Base-by-base conservation (phyloP, 768 basidiomycete genomes). In the Dioszegia crocea region DNA sequence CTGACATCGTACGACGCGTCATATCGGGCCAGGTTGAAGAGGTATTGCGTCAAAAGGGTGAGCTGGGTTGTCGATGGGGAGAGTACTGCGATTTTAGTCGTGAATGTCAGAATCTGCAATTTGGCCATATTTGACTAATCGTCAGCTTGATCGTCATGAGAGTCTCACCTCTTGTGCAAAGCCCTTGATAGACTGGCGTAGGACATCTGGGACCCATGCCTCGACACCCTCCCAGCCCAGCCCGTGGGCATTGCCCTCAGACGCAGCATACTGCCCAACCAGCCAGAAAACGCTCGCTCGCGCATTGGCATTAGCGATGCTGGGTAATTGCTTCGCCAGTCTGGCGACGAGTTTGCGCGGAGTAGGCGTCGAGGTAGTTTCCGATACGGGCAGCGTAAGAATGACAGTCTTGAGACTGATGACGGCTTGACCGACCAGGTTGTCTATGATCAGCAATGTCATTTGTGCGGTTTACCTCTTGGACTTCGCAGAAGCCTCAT, bases 271-370 rank as follows among this genome's bases (percentile, higher is more conserved):
- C 74, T 96, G 91, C 0, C 94, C 93, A 0, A 91, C 91, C 0
- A 97, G 83, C 91, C 94, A 96, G 24, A 91, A 78, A 0, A 97
- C 85, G 65, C 88, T 91, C 0, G 93, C 91, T 29, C 89, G 80
- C 1, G 93, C 91, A 67, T 85, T 83, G 1, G 86, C 80, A 66
- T 92, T 89, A 6, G 80, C 82, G 50, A 97, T 88, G 51, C 85
- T 86, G 47, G 91, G 88, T 45, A 94, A 82, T 30, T 83, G 82
- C 48, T 83, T 81, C 0, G 91, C 89, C 5, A 97, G 84, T 33
- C 85, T 84, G 2, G 85, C 82, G n/a, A 94, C 86, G 62, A 94
- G 87, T 8, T 80, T 78, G 10, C 86, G 72, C 0, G 89, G 67
- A 3, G 48, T 0, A 62, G 41, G 1, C 46, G 30, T 12, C 41